Conservation (phyloP, 192 early-diverging fungal genomes). For the Dissophora globulifera region DNA sequence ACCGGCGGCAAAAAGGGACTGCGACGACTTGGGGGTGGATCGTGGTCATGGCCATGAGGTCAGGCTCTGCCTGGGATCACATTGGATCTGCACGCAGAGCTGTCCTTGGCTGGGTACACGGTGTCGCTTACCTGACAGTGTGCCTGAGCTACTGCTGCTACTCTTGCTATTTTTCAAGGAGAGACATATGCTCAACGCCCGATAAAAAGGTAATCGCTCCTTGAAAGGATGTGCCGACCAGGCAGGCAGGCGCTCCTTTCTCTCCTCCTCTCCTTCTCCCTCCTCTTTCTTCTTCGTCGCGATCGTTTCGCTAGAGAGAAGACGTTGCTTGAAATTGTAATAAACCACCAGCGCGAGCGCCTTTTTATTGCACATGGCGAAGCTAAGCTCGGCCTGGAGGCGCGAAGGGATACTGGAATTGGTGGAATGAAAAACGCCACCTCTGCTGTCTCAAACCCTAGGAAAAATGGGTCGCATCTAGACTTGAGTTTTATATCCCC, state of each 20-base stretch:
- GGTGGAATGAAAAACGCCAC: too few relatives aligned
- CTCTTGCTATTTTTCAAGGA: background rate
- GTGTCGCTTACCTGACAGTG: too few relatives aligned
- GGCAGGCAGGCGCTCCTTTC: background rate
- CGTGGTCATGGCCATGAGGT: too few relatives aligned
- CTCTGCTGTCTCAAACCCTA: too few relatives aligned
- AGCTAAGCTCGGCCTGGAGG: background rate
- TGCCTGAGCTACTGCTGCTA: too few relatives aligned
- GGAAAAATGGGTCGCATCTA: too few relatives aligned
- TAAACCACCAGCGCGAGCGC: too few relatives aligned
- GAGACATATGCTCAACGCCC: background rate
- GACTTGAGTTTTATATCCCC: background rate
- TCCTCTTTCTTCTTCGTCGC: background rate
- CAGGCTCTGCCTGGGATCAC: too few relatives aligned
- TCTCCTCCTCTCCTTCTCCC: background rate
- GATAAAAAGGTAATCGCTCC: background rate
- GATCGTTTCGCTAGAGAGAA: background rate
- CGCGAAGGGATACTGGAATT: background rate
- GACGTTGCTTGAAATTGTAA: too few relatives aligned
- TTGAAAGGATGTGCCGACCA: constrained; percentile 4
- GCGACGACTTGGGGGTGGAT: too few relatives aligned
- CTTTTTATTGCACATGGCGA: background rate
- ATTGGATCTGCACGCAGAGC: too few relatives aligned
- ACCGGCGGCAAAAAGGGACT: background rate
- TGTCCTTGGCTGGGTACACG: too few relatives aligned